Conservation (phyloP, 2,329 filamentous ascomycete species). For the Colletotrichum lentis region DNA sequence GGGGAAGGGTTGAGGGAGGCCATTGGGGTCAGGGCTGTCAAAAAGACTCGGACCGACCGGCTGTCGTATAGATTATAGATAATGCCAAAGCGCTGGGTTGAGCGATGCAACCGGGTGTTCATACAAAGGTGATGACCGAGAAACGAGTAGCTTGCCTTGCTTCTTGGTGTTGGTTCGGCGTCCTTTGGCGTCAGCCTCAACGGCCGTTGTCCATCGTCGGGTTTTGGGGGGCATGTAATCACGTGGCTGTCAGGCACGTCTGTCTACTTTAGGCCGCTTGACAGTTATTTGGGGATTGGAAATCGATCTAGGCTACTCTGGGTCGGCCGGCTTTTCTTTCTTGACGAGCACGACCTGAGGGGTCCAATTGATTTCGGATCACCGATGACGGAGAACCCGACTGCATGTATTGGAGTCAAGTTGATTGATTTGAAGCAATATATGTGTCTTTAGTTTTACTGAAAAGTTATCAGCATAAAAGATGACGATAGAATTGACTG, state of each 20-base stretch:
- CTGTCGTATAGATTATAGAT: background rate
- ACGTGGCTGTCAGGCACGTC: background rate
- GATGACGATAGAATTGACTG: too few species aligned
- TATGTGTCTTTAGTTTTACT: too few species aligned
- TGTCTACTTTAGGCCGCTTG: background rate
- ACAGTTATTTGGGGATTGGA: background rate
- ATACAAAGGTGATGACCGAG: background rate
- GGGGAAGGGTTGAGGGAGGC: background rate
- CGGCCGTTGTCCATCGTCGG: background rate
- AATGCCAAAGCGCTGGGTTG: too few species aligned
- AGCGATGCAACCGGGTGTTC: too few species aligned
- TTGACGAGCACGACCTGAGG: too few species aligned
- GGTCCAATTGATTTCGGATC: too few species aligned
- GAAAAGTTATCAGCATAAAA: too few species aligned
- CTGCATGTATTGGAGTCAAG: too few species aligned
- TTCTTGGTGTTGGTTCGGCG: background rate
- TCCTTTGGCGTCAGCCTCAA: rapidly evolving
- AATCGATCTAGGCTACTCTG: background rate
- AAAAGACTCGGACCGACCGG: background rate
- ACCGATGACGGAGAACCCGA: too few species aligned
- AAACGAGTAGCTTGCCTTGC: background rate
- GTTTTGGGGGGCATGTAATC: background rate
- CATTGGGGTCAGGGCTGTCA: background rate
- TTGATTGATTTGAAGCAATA: too few species aligned
- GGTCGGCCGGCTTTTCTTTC: too few species aligned